phyloP scores from a whole-genome alignment of 176 grass and related monocot species.

The Dactylis glomerata region DNA sequence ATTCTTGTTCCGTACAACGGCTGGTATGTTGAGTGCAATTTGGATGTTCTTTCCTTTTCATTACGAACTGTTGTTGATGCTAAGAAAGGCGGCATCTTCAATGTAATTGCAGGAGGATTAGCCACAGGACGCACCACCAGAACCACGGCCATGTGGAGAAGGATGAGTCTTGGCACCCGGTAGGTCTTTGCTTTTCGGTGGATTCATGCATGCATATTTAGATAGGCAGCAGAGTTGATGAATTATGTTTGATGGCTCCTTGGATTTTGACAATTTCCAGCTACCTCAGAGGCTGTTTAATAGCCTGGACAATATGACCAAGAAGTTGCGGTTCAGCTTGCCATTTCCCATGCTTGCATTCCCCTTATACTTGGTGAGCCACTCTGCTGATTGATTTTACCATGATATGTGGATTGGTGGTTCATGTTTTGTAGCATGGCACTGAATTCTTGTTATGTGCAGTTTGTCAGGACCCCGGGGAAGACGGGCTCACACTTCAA shows the following conservation, averaged over 20 bases:
- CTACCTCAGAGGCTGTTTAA: constrained; percentile 75
- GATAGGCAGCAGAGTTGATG: background rate
- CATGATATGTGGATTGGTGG: background rate
- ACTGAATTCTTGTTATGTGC: constrained; percentile 20
- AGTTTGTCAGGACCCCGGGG: constrained; percentile 80
- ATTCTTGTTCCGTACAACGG: constrained; percentile 94
- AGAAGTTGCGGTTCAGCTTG: constrained; percentile 67
- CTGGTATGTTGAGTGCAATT: constrained; percentile 49
- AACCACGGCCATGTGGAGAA: constrained; percentile 98
- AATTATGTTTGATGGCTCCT: constrained; percentile 14
- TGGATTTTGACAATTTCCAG: constrained; percentile 45
- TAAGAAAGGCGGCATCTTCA: constrained; percentile 19
- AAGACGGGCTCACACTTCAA: constrained; percentile 85
- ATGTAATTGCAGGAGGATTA: constrained; percentile 79
- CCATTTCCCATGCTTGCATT: constrained; percentile 91
- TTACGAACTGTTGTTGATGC: background rate
- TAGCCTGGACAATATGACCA: constrained; percentile 56
- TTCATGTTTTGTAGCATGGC: constrained; percentile 11
- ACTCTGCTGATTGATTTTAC: background rate
- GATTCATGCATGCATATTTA: background rate
- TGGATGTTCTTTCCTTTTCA: background rate
- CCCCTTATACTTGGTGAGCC: constrained; percentile 86
- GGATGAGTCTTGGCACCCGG: constrained; percentile 95
- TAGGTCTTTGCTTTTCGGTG: constrained; percentile 28
- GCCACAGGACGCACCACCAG: constrained; percentile 95